phyloP scores from a whole-genome alignment of 768 basidiomycete genomes.

The Boletus sp. region DNA sequence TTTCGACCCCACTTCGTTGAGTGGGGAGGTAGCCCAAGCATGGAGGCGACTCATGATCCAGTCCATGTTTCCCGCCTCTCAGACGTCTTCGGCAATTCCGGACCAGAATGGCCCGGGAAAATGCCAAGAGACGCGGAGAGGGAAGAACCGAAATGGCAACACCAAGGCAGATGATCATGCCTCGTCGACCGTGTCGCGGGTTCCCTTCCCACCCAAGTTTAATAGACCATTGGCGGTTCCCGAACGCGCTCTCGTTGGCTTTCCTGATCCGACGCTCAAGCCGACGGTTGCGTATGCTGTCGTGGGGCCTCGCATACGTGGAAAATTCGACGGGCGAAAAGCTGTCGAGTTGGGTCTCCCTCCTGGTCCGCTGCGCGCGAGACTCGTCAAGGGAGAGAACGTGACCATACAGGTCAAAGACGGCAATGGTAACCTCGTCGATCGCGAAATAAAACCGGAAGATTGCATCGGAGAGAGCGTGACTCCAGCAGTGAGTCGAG shows the following conservation, averaged over 20 bases:
- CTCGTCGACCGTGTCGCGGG: slow-evolving; percentile 8
- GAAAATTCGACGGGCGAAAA: slow-evolving; percentile 70
- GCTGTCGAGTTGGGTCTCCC: slow-evolving; percentile 66
- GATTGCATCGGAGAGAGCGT: slow-evolving; percentile 59
- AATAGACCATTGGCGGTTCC: slow-evolving; percentile 21
- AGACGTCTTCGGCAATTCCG: slow-evolving; percentile 5
- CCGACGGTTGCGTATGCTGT: slow-evolving; percentile 50
- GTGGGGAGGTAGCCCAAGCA: slow-evolving; percentile 47
- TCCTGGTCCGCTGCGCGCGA: slow-evolving; percentile 53
- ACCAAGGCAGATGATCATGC: not conserved
- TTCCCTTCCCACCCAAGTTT: slow-evolving; percentile 16
- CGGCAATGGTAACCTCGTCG: slow-evolving; percentile 38
- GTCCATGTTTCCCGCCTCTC: slow-evolving; percentile 60
- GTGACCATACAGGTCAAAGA: slow-evolving; percentile 56
- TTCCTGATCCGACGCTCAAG: slow-evolving; percentile 18
- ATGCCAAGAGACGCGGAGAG: slow-evolving; percentile 12
- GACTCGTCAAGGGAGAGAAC: slow-evolving; percentile 61
- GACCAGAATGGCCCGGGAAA: slow-evolving; percentile 6
- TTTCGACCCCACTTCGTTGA: slow-evolving; percentile 35
- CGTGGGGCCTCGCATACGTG: slow-evolving; percentile 52
- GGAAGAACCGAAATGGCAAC: slow-evolving; percentile 1
- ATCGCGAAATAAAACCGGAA: slow-evolving; percentile 56
- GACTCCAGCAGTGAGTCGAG: slow-evolving; percentile 41
- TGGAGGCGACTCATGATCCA: slow-evolving; percentile 54
- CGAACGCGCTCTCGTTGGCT: slow-evolving; percentile 18